A percentile compares a stretch with the other conserved stretches of the same genome.
These are phyloP conservation scores for Rubia occidens DNA, from an alignment of 305 asterid species.

Conservation along the genomic window DNA sequence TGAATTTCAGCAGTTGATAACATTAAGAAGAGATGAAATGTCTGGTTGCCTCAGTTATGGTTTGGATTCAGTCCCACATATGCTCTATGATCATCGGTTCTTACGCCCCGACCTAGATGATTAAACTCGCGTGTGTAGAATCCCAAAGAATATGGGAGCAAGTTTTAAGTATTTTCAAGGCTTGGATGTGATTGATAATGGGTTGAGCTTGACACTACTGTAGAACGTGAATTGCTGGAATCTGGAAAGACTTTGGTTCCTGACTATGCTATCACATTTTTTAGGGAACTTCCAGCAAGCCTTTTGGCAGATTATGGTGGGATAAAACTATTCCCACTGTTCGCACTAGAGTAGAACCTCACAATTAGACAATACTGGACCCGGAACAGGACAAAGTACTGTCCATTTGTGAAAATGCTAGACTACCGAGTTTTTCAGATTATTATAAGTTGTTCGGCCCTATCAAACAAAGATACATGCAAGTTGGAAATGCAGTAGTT, in stretches of 20 bases:
- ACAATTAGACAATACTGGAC: conserved; percentile 39
- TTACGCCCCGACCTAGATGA: conserved; percentile 46
- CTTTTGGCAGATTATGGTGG: conserved; percentile 92
- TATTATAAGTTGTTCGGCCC: conserved; percentile 67
- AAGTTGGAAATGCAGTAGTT: conserved; percentile 88
- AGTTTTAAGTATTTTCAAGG: conserved; percentile 1
- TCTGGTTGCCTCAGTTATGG: conserved; percentile 32
- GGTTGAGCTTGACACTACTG: not conserved
- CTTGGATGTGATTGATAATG: not conserved
- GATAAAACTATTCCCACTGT: conserved; percentile 83
- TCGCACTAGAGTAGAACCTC: conserved; percentile 44
- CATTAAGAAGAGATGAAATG: conserved; percentile 46
- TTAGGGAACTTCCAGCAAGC: conserved; percentile 36
- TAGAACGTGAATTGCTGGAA: conserved; percentile 11
- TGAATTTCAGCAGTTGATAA: conserved; percentile 56
- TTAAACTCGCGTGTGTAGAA: conserved; percentile 43
- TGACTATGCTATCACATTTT: conserved; percentile 63
- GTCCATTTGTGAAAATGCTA: conserved; percentile 70
- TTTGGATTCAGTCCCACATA: conserved; percentile 17
- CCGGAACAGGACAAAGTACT: conserved; percentile 67
- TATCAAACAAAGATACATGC: conserved; percentile 60
- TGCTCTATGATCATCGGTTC: conserved; percentile 52
- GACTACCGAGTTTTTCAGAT: conserved; percentile 84
- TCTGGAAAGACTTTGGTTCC: conserved; percentile 95
- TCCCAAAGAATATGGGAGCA: conserved; percentile 44